phyloP scores from a whole-genome alignment of 2,329 filamentous ascomycete species.

The Pseudopyricularia javanii region DNA sequence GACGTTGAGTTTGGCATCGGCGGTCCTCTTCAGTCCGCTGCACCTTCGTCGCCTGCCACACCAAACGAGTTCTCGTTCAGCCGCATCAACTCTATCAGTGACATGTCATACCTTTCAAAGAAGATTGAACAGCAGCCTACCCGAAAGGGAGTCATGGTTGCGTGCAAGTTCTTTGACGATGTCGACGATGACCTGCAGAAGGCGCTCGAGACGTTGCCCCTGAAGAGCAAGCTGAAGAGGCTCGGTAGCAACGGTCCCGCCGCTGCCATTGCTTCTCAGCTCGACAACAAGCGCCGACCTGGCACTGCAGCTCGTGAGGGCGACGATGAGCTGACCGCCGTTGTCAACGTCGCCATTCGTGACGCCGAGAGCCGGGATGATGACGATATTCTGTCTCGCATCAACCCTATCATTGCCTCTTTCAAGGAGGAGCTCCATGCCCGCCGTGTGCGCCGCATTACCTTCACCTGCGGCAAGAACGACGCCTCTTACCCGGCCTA shows the following conservation, averaged over 20 bases:
- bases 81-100: slow-evolving; percentile 87
- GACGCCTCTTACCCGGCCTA: slow-evolving; percentile 94
- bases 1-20: slow-evolving; percentile 67
- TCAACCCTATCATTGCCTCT: slow-evolving; percentile 63
- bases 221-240: slow-evolving; percentile 32
- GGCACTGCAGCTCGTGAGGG: slow-evolving; percentile 39
- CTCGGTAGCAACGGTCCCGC: slow-evolving; percentile 26
- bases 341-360: slow-evolving; percentile 83
- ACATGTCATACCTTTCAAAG: slow-evolving; percentile 78
- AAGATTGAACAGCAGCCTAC: slow-evolving; percentile 65
- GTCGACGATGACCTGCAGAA: slow-evolving; percentile 75
- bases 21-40: slow-evolving; percentile 63
- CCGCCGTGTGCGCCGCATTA: slow-evolving; percentile 76
- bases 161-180: slow-evolving; percentile 88
- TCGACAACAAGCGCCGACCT: slow-evolving; percentile 60
- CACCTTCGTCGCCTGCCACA: slow-evolving; percentile 74
- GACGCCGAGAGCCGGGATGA: slow-evolving; percentile 80
- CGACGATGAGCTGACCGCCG: slow-evolving; percentile 73
- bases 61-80: slow-evolving; percentile 56
- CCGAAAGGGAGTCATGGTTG: slow-evolving; percentile 88
- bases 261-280: slow-evolving; percentile 54
- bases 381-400: slow-evolving; percentile 63
- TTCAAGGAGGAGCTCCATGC: slow-evolving; percentile 74
- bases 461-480: slow-evolving; percentile 90
- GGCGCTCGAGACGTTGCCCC: slow-evolving; percentile 73